Conservation (phyloP, 352 stramenopile genomes). For the Globisporangium splendens region DNA sequence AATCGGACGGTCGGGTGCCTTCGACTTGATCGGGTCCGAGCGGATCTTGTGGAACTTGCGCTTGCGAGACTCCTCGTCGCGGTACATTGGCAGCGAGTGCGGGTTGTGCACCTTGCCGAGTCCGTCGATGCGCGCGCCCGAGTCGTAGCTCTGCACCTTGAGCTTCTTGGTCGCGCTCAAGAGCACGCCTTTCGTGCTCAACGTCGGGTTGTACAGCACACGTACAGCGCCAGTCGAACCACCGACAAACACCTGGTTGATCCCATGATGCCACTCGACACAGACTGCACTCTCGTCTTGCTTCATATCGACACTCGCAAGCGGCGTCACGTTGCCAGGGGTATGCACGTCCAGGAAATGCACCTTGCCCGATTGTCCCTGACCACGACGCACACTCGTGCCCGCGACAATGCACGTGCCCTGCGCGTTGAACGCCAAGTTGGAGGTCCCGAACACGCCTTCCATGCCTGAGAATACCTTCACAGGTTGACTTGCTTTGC, state of each 20-base stretch:
- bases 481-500: slow-evolving; percentile 49
- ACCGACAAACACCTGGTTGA: slow-evolving; percentile 83
- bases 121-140: slow-evolving; percentile 63
- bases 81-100: slow-evolving; percentile 79
- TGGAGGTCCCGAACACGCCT: slow-evolving; percentile 71
- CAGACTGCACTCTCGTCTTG: slow-evolving; percentile 78
- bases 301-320: slow-evolving; percentile 68
- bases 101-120: slow-evolving; percentile 75
- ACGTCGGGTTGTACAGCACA: slow-evolving; percentile 64
- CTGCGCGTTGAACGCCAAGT: slow-evolving; percentile 74
- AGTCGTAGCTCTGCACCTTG: slow-evolving; percentile 52
- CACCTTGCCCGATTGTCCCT: slow-evolving; percentile 44
- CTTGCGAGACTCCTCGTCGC: slow-evolving; percentile 59
- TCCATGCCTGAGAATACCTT: slow-evolving; percentile 63
- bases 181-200: slow-evolving; percentile 78
- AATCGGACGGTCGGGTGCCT: slow-evolving; percentile 70
- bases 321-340: slow-evolving; percentile 36
- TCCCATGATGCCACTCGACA: slow-evolving; percentile 80
- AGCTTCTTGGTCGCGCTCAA: slow-evolving; percentile 79
- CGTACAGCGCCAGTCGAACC: slow-evolving; percentile 58
- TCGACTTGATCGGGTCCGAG: slow-evolving; percentile 66
- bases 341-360: slow-evolving; percentile 80
- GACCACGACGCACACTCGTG: slow-evolving; percentile 69
- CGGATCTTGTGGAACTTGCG: slow-evolving; percentile 72
- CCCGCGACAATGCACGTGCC: slow-evolving; percentile 68